Conservation (phyloP, 179 eudicot species). For the Spergularia azorica region DNA sequence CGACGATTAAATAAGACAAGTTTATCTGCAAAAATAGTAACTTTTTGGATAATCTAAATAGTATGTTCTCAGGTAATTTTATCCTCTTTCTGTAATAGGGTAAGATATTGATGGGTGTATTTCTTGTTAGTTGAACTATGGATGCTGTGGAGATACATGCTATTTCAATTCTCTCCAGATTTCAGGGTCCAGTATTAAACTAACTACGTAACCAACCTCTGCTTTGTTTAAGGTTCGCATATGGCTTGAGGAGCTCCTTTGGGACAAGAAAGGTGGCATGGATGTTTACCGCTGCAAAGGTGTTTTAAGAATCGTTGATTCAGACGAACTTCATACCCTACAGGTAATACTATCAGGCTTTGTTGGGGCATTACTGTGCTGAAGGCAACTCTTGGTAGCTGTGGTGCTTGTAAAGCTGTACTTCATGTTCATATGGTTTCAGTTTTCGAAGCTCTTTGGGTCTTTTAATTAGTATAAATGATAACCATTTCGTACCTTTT, state of each 20-base stretch:
- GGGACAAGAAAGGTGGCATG: constrained; percentile 89
- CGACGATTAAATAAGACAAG: no score
- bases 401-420: not conserved
- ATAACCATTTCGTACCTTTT: no score
- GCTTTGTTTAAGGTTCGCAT: constrained; percentile 50
- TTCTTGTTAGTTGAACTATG: not conserved
- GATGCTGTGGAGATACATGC: not conserved
- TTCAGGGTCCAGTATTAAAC: constrained; percentile 5
- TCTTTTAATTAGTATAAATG: no score
- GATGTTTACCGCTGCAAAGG: constrained; percentile 97
- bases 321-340: constrained; percentile 78
- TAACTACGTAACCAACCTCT: not conserved
- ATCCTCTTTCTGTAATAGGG: no score
- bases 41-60: no score
- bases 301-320: constrained; percentile 55
- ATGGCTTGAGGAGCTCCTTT: constrained; percentile 94
- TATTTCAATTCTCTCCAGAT: not conserved
- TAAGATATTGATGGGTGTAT: not conserved
- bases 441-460: no score
- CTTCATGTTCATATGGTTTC: not conserved
- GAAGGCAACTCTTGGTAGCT: not conserved
- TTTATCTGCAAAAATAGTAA: no score
- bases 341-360: constrained; percentile 49
- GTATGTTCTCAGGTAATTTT: no score
- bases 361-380: not conserved